Evolutionary conservation across 352 stramenopile genomes (phyloP).

Genomic region (Pythium pectinolyticum): DNA sequence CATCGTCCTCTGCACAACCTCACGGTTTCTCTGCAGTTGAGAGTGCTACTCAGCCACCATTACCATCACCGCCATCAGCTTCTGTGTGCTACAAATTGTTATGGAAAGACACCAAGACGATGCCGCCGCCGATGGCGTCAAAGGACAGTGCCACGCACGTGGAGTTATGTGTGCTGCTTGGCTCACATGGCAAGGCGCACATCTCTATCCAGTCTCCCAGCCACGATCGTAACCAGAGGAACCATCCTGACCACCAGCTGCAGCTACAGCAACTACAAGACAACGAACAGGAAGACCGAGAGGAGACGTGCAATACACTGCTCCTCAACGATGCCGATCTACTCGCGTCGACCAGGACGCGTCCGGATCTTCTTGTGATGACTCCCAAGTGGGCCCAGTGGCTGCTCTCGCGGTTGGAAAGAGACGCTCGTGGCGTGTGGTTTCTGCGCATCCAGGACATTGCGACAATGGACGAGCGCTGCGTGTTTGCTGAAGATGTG

Average conservation of each 20-base stretch:
- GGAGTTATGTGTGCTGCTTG: conserved; percentile 39
- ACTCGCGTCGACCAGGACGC: conserved; percentile 13
- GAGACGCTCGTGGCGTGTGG: conserved; percentile 21
- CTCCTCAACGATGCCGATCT: conserved; percentile 16
- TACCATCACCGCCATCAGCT: not conserved
- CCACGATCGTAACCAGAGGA: too few species aligned
- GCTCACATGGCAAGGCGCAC: conserved; percentile 34
- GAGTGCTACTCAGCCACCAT: not conserved
- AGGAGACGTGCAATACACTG: conserved; percentile 7
- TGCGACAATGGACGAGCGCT: conserved; percentile 13
- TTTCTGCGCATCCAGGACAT: conserved; percentile 28
- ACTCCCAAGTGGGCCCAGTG: conserved; percentile 27
- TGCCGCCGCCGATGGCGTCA: too few species aligned
- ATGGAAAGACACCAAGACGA: conserved; percentile 38
- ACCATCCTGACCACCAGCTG: too few species aligned
- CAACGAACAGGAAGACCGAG: not conserved
- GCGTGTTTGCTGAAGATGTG: conserved; percentile 22
- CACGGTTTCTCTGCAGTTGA: not conserved
- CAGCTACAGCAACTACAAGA: too few species aligned
- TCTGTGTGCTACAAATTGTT: conserved; percentile 47
- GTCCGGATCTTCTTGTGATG: conserved; percentile 24
- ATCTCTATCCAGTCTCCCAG: conserved; percentile 24
- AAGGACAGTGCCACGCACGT: not conserved
- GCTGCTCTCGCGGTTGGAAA: conserved; percentile 22
- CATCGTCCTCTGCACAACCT: not conserved